These are phyloP conservation scores for Carex myosuroides DNA, from an alignment of 176 grass and related monocot genomes.

Conservation along the genomic window DNA sequence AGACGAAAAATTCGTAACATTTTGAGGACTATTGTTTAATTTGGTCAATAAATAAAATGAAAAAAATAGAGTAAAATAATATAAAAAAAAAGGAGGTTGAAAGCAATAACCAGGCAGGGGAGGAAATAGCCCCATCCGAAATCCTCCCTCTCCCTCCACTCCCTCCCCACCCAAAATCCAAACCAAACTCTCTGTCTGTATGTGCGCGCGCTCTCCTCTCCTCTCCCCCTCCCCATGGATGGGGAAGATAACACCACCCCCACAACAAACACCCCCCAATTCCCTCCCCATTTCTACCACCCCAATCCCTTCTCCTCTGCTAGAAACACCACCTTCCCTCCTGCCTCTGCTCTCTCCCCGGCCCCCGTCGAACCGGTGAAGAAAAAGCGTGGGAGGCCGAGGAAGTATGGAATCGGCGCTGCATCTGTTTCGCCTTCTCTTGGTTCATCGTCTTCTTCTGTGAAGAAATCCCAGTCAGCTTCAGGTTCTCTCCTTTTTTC, in stretches of 20 bases:
- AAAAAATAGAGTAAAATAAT: neutral
- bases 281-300: slow-evolving; percentile 10
- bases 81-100: neutral
- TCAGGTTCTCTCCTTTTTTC: slow-evolving; percentile 7
- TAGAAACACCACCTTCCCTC: neutral
- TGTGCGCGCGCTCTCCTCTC: neutral
- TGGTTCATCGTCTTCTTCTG: slow-evolving; percentile 5
- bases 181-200: slow-evolving; percentile 1
- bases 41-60: neutral
- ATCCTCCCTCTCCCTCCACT: slow-evolving; percentile 25
- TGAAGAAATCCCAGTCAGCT: slow-evolving; percentile 13
- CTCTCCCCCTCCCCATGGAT: slow-evolving; percentile 13
- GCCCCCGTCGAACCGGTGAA: neutral
- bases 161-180: slow-evolving; percentile 25
- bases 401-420: slow-evolving; percentile 15
- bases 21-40: neutral
- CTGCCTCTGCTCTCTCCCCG: slow-evolving; percentile 12
- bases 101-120: slow-evolving; percentile 5
- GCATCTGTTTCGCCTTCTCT: neutral
- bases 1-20: neutral
- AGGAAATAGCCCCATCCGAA: slow-evolving; percentile 27
- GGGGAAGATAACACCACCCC: slow-evolving; percentile 10
- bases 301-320: slow-evolving; percentile 4
- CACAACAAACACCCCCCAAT: neutral
- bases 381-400: slow-evolving; percentile 27